A percentile compares a stretch with the other conserved stretches of the same genome.
Evolutionary conservation across 306 rosid species (phyloP).

Genomic region (Cajanus cajan): DNA sequence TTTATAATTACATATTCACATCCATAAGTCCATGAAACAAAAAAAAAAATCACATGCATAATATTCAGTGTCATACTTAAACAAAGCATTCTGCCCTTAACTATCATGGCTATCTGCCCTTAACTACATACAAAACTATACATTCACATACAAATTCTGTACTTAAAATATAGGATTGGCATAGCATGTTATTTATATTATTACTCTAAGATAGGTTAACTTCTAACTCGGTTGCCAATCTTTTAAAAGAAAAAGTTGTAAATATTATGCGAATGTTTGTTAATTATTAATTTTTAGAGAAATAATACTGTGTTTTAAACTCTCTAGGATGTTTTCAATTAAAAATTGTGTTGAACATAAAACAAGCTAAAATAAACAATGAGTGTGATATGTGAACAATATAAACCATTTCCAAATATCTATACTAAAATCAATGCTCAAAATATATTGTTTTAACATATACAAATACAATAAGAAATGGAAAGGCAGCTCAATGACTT

Average conservation of each 20-base stretch:
- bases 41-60: too few species aligned
- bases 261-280: background rate
- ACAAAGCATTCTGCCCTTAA: too few species aligned
- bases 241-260: background rate
- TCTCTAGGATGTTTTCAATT: background rate
- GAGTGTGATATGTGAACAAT: background rate
- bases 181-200: background rate
- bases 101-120: too few species aligned
- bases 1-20: too few species aligned
- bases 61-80: too few species aligned
- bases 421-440: background rate
- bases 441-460: background rate
- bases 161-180: background rate
- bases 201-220: background rate
- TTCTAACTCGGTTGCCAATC: background rate
- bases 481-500: background rate
- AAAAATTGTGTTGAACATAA: background rate
- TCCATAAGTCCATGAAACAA: too few species aligned
- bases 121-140: too few species aligned
- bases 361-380: background rate
- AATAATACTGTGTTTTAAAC: background rate
- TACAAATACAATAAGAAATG: background rate
- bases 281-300: background rate
- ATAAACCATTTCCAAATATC: constrained; percentile 8
- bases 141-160: background rate